Base-by-base conservation (phyloP, 2,329 filamentous ascomycete genomes). In the Exserohilum rostratum region DNA sequence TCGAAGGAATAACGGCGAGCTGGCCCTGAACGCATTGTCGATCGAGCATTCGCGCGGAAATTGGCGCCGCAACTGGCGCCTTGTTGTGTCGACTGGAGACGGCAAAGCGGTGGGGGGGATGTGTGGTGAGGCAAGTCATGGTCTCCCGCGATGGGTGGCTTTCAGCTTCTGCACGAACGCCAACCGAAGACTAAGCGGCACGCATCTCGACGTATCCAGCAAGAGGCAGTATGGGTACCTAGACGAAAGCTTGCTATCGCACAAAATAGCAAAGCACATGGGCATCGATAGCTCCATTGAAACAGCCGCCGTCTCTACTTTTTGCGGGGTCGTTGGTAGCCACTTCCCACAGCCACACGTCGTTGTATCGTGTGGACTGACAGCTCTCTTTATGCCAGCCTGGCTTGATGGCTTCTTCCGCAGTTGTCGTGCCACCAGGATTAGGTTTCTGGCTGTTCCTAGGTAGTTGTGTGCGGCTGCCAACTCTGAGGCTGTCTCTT, bases 161-260 rank as follows among this genome's bases (percentile, higher is more conserved):
- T 48, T 62, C 61, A 64, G 61, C 59, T 64, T 44, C 49, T 43
- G 34, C 43, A 22, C 30, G 46, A 54, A 58, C 61, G 61, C 64
- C 64, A 67, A 60, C 58, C 59, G 64, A 61, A 47, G n/a, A 37
- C 50, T 44, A 51, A 39, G 40, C 22, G 12, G 47, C 34, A 46
- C 42, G 31, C 37, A 30, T 42, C 15, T 46, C 31, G 43, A 43
- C 52, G 48, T 45, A 49, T 48, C 35, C 29, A 60, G 48, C 50
- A 60, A 38, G 46, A 46, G 33, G 46, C 34, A n/a, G n/a, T n/a
- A n/a, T n/a, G n/a, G n/a, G n/a, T n/a, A n/a, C n/a, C n/a, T n/a
- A n/a, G n/a, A n/a, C n/a, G n/a, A n/a, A 46, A 50, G 38, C 46
- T 20, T 25, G 29, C 15, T 20, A 37, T 39, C 55, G 38, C 37